Evolutionary conservation across 139 green algal genomes (phyloP).

Genomic region (Micractinium conductrix): DNA sequence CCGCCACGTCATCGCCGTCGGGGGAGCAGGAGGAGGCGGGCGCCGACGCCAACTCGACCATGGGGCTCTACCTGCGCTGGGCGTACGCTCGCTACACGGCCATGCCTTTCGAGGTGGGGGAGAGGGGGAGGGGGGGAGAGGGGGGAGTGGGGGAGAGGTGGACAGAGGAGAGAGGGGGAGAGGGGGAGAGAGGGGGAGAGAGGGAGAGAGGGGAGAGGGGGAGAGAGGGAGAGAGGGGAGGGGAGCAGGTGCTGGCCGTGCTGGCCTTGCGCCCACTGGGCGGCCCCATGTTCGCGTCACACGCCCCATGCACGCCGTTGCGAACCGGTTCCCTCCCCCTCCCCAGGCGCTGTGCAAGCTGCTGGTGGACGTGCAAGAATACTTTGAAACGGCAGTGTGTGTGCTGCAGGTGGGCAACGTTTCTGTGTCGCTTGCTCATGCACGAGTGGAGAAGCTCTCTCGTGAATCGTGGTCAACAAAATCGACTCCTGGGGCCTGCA

Average conservation of each 20-base stretch:
- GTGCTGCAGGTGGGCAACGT: slow-evolving; percentile 24
- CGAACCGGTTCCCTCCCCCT: not conserved
- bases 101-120: slow-evolving; percentile 28
- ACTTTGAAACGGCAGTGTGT: slow-evolving; percentile 9
- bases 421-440: too few species aligned
- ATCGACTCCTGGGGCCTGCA: too few species aligned
- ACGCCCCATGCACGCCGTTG: not conserved
- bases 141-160: too few species aligned
- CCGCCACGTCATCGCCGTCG: not conserved
- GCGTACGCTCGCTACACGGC: slow-evolving; percentile 7
- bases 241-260: not conserved
- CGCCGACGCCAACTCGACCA: slow-evolving; percentile 3
- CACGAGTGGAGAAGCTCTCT: too few species aligned
- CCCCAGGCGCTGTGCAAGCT: slow-evolving; percentile 32
- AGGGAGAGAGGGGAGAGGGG: not conserved
- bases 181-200: not conserved
- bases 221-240: too few species aligned
- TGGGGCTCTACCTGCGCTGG: slow-evolving; percentile 26
- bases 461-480: too few species aligned
- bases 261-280: too few species aligned
- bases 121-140: not conserved
- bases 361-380: not conserved
- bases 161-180: too few species aligned
- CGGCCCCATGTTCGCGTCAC: too few species aligned
- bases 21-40: not conserved